Base-by-base conservation (phyloP, 2,329 filamentous ascomycete species). In the Aspergillus nomiae region DNA sequence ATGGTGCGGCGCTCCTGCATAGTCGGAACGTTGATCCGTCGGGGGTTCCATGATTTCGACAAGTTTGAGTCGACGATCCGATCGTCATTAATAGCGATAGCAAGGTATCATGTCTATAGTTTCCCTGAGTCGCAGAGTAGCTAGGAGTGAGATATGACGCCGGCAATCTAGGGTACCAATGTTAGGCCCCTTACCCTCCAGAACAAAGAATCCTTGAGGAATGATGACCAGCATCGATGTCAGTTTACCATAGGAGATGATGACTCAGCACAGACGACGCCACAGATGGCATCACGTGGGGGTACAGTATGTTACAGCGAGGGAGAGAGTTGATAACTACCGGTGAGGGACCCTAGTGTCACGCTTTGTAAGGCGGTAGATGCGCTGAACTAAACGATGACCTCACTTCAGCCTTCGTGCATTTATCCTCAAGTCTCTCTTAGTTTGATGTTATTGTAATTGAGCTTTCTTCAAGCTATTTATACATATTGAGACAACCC, bases 41-140 rank as follows among this genome's bases (percentile, higher is more conserved):
- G 67, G 68, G 60, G 66, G 67, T 11, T 76, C 75, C 75, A 78
- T 75, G 2, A 60, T 69, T 56, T 36, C 10, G 43, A 63, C 34
- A 50, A 41, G 51, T 58, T 67, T 55, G 48, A 60, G 61, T 67
- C 61, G 60, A 67, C 65, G 67, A 69, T 63, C 58, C 50, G 57
- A 59, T 65, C 60, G 55, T 65, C 50, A 48, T 68, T 62, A 62
- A 65, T 65, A 67, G 68, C 53, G 64, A 67, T 54, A 57, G 64
- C 70, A 68, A 71, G 61, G 64, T 73, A 65, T 64, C 69, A 71
- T 72, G 59, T 65, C 69, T 63, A 56, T 41, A 56, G 56, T 55
- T 41, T 32, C 34, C 56, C 34, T 21, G 28, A 58, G 43, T 26
- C 45, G 48, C 57, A 48, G 54, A 16, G 12, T 36, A 11, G 19